A percentile compares a stretch with the other conserved stretches of the same genome.
phyloP scores from a whole-genome alignment of 2,329 filamentous ascomycete genomes.

The Colletotrichum simmondsii region DNA sequence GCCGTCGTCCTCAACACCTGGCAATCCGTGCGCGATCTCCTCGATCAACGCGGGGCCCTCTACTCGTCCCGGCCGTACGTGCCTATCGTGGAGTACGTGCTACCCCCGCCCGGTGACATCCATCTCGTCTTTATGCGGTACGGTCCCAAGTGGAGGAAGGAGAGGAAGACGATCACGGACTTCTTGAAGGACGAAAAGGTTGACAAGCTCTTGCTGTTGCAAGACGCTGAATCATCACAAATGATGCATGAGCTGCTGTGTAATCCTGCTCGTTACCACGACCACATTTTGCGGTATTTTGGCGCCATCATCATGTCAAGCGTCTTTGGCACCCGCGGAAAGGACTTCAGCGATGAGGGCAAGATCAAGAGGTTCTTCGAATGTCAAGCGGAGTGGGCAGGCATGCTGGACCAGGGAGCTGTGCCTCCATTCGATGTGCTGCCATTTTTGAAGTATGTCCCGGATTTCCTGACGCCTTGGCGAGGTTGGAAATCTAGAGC shows the following conservation, averaged over 20 bases:
- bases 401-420: slow-evolving; percentile 40
- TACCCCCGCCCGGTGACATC: slow-evolving; percentile 11
- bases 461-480: slow-evolving; percentile 5
- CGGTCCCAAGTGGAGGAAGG: slow-evolving; percentile 11
- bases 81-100: slow-evolving; percentile 35
- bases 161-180: not conserved
- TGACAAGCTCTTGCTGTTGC: not conserved
- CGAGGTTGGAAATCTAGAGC: slow-evolving; percentile 9
- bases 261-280: not conserved
- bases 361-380: slow-evolving; percentile 36
- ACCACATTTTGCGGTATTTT: slow-evolving; percentile 6
- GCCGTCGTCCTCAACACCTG: slow-evolving; percentile 47
- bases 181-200: not conserved
- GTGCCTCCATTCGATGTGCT: slow-evolving; percentile 40
- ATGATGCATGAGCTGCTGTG: slow-evolving; percentile 8
- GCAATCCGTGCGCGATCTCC: slow-evolving; percentile 45
- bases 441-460: slow-evolving; percentile 32
- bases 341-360: slow-evolving; percentile 21
- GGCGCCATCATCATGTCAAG: slow-evolving; percentile 7
- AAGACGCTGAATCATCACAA: slow-evolving; percentile 14
- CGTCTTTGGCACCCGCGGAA: slow-evolving; percentile 26
- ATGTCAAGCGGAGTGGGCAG: slow-evolving; percentile 38
- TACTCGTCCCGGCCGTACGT: slow-evolving; percentile 49
- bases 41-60: slow-evolving; percentile 48
- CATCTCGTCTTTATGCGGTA: slow-evolving; percentile 17